Percentiles rank a stretch among this genome's conserved stretches.
Conservation (phyloP, 441 rosid genomes). For the Pelargonium myrrhifolium region DNA sequence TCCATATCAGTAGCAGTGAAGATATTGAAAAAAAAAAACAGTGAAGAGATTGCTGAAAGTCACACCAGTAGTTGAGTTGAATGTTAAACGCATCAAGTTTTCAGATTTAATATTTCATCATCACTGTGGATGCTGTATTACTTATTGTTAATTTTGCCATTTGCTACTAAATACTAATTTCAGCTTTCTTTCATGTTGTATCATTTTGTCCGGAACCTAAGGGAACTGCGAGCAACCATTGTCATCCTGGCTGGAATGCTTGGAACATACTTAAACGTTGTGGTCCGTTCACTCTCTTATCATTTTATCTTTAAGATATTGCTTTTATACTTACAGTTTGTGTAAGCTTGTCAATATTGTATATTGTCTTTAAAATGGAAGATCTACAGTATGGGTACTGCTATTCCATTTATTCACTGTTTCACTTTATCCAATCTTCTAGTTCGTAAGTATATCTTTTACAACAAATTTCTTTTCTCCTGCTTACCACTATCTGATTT, state of each 20-base stretch:
- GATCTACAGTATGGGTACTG: neutral
- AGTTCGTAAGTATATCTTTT: neutral
- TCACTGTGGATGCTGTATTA: constrained; percentile 3
- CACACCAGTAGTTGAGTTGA: neutral
- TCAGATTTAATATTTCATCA: neutral
- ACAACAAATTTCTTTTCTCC: constrained; percentile 2
- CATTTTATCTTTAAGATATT: constrained; percentile 11
- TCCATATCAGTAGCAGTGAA: too few species aligned
- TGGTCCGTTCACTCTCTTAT: constrained; percentile 53
- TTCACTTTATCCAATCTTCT: neutral
- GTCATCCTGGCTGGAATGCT: constrained; percentile 86
- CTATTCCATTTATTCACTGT: constrained; percentile 9
- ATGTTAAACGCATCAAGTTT: neutral
- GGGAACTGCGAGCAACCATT: constrained; percentile 66
- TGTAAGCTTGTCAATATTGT: neutral
- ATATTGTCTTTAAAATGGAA: neutral
- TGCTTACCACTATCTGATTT: constrained; percentile 21
- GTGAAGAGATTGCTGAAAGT: neutral
- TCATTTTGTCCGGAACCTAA: constrained; percentile 24
- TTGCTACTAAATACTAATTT: constrained; percentile 14
- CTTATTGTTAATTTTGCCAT: neutral
- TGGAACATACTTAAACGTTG: constrained; percentile 64
- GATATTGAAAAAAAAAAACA: neutral
- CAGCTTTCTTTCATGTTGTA: constrained; percentile 4
- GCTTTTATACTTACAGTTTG: constrained; percentile 10